A percentile compares a stretch with the other conserved stretches of the same genome.
Evolutionary conservation across 306 rosid genomes (phyloP).

Genomic region (Luffa acutangula): DNA sequence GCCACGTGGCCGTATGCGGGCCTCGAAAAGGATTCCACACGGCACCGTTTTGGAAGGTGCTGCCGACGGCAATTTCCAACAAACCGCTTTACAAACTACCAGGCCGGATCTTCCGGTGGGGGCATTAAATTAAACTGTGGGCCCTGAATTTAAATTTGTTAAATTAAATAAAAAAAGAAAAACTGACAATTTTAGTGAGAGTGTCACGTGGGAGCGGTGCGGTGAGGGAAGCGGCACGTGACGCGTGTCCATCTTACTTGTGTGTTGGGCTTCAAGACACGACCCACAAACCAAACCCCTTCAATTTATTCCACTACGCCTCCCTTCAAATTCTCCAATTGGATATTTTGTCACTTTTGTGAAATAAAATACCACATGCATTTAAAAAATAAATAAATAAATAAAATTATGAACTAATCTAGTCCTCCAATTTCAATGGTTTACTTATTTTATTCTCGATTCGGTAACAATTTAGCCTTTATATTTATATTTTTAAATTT

Average conservation of each 20-base stretch:
- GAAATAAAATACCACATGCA: no score
- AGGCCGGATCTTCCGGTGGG: neutral
- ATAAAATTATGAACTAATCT: no score
- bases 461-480: no score
- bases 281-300: neutral
- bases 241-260: neutral
- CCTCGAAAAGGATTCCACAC: neutral
- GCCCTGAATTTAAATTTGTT: neutral
- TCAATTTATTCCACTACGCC: neutral
- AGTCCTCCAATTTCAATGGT: no score
- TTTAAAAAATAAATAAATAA: no score
- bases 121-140: neutral
- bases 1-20: neutral
- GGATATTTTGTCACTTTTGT: neutral
- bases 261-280: neutral
- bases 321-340: neutral
- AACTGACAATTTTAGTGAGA: neutral
- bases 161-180: neutral
- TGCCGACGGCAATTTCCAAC: neutral
- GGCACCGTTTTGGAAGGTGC: neutral
- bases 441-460: no score
- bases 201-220: neutral
- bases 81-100: neutral
- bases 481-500: no score
- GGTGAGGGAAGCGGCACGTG: neutral